Evolutionary conservation across 768 basidiomycete species (phyloP).

Genomic region (Calocybe cyanea): DNA sequence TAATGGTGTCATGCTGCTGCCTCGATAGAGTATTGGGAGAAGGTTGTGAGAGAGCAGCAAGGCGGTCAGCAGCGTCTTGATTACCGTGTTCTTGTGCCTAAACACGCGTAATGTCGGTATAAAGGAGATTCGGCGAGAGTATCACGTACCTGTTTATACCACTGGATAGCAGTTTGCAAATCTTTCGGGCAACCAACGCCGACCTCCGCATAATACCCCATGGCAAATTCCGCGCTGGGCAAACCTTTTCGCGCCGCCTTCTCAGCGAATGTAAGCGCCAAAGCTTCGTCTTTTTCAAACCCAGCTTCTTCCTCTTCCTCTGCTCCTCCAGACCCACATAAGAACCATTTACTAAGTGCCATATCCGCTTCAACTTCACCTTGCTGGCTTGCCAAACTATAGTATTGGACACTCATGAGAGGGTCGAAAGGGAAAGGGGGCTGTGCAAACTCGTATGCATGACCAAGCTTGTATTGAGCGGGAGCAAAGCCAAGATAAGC

Average conservation of each 20-base stretch:
- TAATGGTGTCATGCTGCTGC: conserved; percentile 74
- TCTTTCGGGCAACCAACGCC: conserved; percentile 77
- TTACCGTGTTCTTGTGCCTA: conserved; percentile 80
- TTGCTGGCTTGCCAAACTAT: conserved; percentile 75
- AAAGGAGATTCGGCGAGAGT: neutral
- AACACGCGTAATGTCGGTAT: neutral
- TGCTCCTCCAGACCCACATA: conserved; percentile 65
- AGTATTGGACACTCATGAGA: conserved; percentile 87
- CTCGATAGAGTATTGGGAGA: conserved; percentile 66
- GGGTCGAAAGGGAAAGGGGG: conserved; percentile 87
- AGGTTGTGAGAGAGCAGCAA: conserved; percentile 62
- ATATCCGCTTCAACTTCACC: conserved; percentile 94
- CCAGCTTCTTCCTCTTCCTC: conserved; percentile 31
- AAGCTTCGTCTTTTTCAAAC: conserved; percentile 83
- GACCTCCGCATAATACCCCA: conserved; percentile 94
- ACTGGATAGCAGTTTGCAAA: conserved; percentile 60
- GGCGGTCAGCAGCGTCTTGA: conserved; percentile 70
- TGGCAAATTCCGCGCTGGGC: conserved; percentile 85
- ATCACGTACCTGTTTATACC: conserved; percentile 59
- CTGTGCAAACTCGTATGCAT: conserved; percentile 87
- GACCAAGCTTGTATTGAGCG: conserved; percentile 90
- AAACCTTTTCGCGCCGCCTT: conserved; percentile 77
- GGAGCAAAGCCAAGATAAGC: conserved; percentile 84
- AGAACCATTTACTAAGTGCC: conserved; percentile 96
- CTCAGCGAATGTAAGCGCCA: conserved; percentile 88